These are phyloP conservation scores for Adansonia madagascariensis DNA, from an alignment of 441 rosid genomes.

Conservation along the genomic window DNA sequence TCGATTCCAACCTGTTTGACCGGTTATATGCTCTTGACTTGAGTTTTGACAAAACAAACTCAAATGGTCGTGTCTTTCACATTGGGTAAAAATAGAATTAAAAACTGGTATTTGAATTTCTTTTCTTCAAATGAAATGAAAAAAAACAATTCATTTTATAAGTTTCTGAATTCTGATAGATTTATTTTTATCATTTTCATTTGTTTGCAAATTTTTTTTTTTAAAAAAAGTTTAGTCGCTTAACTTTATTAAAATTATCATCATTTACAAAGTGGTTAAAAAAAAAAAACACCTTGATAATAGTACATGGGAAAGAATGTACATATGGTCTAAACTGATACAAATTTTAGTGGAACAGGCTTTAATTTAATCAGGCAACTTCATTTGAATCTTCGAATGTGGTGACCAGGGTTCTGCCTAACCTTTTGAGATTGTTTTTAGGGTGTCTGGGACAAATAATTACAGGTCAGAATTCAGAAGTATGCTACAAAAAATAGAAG, in stretches of 20 bases:
- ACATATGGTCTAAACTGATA: constrained; percentile 18
- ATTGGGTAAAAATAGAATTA: too few relatives aligned
- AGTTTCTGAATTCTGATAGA: too few relatives aligned
- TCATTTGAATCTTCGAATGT: neutral
- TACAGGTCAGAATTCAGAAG: neutral
- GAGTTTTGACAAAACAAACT: neutral
- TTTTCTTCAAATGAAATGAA: too few relatives aligned
- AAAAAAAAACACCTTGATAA: neutral
- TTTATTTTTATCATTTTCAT: too few relatives aligned
- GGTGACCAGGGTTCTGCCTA: neutral
- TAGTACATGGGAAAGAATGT: constrained; percentile 16
- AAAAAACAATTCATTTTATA: too few relatives aligned
- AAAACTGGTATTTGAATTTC: too few relatives aligned
- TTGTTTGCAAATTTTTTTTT: too few relatives aligned
- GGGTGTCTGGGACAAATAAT: neutral
- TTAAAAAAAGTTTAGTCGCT: too few relatives aligned
- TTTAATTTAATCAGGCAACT: neutral
- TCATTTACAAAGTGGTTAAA: too few relatives aligned
- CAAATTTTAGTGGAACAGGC: neutral
- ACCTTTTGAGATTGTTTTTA: neutral
- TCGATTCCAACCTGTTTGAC: neutral
- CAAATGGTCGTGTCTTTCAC: too few relatives aligned
- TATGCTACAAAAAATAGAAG: neutral
- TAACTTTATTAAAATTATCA: too few relatives aligned
- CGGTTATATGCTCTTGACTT: neutral